Base-by-base conservation (phyloP, 441 rosid genomes). In the Biscutella laevigata region DNA sequence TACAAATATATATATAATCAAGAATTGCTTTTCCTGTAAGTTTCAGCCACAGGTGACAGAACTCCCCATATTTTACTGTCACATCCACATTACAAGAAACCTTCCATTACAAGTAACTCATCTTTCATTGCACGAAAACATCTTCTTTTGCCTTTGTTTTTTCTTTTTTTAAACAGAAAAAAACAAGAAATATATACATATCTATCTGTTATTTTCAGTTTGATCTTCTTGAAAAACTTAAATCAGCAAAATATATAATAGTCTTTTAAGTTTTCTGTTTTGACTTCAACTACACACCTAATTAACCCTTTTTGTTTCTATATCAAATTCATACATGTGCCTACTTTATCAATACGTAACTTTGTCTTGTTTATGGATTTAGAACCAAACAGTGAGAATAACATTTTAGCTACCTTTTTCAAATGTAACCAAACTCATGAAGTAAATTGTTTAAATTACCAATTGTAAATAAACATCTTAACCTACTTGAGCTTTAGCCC, bases 21-120 rank as follows among this genome's bases (percentile, higher is more conserved):
- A 66, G 67, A 49, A 37, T 73, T 66, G 68, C 88, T 80, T 84
- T 77, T 70, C 62, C 71, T 46, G 59, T 38, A 84, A 79, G 94
- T 64, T 70, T 78, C 69, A 59, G 53, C 40, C 66, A 46, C 22
- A 20, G 40, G 15, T 57, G 62, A 56, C 34, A 52, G 42, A 54
- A 38, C 49, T 14, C 16, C 66, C 76, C 63, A 74, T 82, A 75
- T 71, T 74, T 78, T 71, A 37, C 69, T 72, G 62, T 80, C 86
- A 75, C 78, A 65, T 60, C 79, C 82, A 75, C 58, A 62, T 51
- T 60, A 54, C 53, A 47, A 48, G 61, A 67, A 76, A 54, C 63
- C 89, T 83, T 85, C 62, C 47, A 34, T 52, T 58, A 57, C 61
- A 80, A 82, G 86, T 81, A n/a, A 80, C 70, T 38, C 64, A 13